Evolutionary conservation across 1,284 basidiomycete species (phyloP), one percentile per base, ranked within the genome.

Genomic region (Kalmanozyma brasiliensis): DNA sequence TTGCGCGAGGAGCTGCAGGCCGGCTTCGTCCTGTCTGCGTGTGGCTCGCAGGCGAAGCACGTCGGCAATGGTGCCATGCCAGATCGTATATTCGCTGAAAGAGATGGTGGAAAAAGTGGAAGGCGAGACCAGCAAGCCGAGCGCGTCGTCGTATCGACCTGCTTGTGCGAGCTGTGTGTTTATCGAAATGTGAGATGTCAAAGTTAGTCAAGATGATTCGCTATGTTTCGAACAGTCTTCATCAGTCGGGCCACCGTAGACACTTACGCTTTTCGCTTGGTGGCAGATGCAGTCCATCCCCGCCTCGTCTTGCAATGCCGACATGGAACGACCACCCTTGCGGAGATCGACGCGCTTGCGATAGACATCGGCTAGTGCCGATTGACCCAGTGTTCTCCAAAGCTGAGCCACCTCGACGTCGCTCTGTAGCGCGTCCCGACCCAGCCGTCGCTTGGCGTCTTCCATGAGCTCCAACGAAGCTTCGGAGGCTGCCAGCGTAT

Each of bases 111-210:
- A n/a, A 41, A 56, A 67, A 4, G 63, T 47, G 11, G 24, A 20
- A 1, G 55, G 51, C 10, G 49, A 49, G 47, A 71, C 20, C 26
- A 71, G 56, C 16, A 52, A 29, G 33, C 37, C 40, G 20, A 71
- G 55, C 14, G 62, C 68, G 17, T 58, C 46, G 8, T 71, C 63
- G 45, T 71, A 71, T 16, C 19, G 51, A 24, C 68, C 68, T n/a
- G 42, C 35, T 3, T 42, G 37, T 9, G 68, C 37, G 7, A 62
- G 52, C 57, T 63, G 48, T 29, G 8, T 19, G 19, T 23, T 3
- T 16, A 7, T 16, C 37, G 13, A 23, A 5, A 14, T 17, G 29
- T 13, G 19, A 1, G n/a, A 36, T 35, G 24, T 30, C 24, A 37
- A 17, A 8, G 30, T 49, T 30, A 49, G 37, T 13, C 33, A 7